Evolutionary conservation across 306 rosid genomes (phyloP), one percentile per base, ranked within the genome.

Genomic region (Corylus heterophylla): DNA sequence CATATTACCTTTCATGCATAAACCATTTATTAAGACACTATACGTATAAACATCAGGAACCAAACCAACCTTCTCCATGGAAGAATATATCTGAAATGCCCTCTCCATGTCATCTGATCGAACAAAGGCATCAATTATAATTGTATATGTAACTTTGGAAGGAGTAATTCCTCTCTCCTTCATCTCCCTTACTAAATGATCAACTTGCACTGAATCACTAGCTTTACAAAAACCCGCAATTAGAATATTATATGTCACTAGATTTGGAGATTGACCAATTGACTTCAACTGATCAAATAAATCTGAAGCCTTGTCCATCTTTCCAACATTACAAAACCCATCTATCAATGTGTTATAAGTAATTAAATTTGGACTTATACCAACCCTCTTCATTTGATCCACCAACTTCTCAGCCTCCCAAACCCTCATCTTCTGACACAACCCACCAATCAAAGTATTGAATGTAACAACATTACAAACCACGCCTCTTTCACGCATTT

Each of bases 101-200:
- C 84, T 88, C 42, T 85, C 91, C 81, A 87, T 85, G 80, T 81
- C 49, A 68, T 83, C 87, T 1, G 74, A 77, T 50, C 85, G 73
- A 64, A 78, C 87, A 84, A 88, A 89, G 10, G 88, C 87, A 75
- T 87, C 73, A 58, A 92, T 82, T 27, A 94, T 73, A 75, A 86
- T 92, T 7, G 97, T 92, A 69, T 88, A 94, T 50, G 97, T 90
- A 81, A 92, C 96, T 85, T 84, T 77, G 11, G 92, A 84, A 73
- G 93, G 97, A 84, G 89, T 73, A 79, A 92, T 47, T 4, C 82
- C 47, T 67, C 96, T 85, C 55, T 82, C 89, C 54, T 90, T 88
- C 98, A 94, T 94, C 84, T 92, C 96, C 82, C 86, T 85, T 49
- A 87, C 84, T 67, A 92, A 69, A 55, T 85, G 80, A 48, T 83